These are phyloP conservation scores for Sclerotinia spermophila DNA, from an alignment of 2,329 filamentous ascomycete genomes.

Conservation along the genomic window DNA sequence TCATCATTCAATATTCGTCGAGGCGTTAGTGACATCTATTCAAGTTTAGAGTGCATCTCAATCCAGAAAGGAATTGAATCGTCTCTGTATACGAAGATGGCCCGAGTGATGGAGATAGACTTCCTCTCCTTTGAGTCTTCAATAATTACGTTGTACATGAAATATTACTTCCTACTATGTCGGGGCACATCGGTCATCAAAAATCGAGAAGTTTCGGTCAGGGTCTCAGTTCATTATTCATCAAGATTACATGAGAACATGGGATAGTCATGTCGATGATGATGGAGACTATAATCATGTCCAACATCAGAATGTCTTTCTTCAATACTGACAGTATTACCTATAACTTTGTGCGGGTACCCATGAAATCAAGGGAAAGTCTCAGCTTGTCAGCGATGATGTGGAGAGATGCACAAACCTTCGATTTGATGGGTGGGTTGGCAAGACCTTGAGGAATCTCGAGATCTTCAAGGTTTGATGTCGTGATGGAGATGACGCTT, in stretches of 20 bases:
- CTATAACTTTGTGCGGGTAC: neutral
- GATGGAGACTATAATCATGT: neutral
- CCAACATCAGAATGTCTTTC: neutral
- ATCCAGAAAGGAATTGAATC: neutral
- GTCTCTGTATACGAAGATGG: neutral
- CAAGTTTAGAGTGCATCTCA: neutral
- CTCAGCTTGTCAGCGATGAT: neutral
- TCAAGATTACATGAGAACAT: neutral
- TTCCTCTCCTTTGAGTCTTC: neutral
- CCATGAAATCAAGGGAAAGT: neutral
- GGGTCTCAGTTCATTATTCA: conserved; percentile 13
- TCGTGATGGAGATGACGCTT: conserved; percentile 1
- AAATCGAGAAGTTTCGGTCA: conserved; percentile 12
- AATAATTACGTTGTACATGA: conserved; percentile 1
- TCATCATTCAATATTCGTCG: neutral
- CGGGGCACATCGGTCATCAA: neutral
- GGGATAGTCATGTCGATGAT: neutral
- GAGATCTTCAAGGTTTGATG: neutral
- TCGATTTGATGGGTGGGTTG: neutral
- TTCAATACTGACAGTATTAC: conserved; percentile 1
- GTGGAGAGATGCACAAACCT: neutral
- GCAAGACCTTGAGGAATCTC: neutral
- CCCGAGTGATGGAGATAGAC: neutral
- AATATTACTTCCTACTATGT: neutral
- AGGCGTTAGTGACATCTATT: neutral